These are phyloP conservation scores for Albatrellus sp. DNA, from an alignment of 1,284 basidiomycete species.

Conservation along the genomic window DNA sequence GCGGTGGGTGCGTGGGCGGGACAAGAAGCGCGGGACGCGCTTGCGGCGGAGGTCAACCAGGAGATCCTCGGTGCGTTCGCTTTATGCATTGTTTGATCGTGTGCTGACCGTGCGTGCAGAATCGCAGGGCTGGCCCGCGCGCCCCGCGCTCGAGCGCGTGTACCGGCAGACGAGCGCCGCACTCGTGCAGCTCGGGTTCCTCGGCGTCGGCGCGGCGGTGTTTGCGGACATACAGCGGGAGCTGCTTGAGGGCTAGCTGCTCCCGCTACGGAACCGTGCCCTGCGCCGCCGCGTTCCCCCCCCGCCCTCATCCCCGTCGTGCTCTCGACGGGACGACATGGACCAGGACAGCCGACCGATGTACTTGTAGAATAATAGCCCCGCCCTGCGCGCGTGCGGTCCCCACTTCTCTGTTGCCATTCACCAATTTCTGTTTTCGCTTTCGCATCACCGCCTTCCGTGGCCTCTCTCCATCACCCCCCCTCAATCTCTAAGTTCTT, in stretches of 20 bases:
- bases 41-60: constrained; percentile 70
- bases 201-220: constrained; percentile 62
- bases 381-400: too few relatives aligned
- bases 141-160: constrained; percentile 60
- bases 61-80: constrained; percentile 59
- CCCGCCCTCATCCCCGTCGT: too few relatives aligned
- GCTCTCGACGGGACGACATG: too few relatives aligned
- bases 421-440: too few relatives aligned
- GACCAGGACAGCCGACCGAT: too few relatives aligned
- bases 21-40: constrained; percentile 44
- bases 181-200: constrained; percentile 52
- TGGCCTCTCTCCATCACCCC: too few relatives aligned
- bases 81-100: not conserved
- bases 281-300: too few relatives aligned
- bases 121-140: constrained; percentile 62
- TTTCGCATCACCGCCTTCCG: too few relatives aligned
- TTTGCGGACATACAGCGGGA: constrained; percentile 70
- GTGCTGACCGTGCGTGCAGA: constrained; percentile 25
- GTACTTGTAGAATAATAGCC: too few relatives aligned
- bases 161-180: constrained; percentile 61
- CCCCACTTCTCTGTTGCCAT: too few relatives aligned
- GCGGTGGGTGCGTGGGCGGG: constrained; percentile 54
- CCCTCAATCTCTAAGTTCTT: too few relatives aligned
- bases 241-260: constrained; percentile 28
- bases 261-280: too few relatives aligned